These are phyloP conservation scores for Penicillium egyptiacum DNA, from an alignment of 495 filamentous ascomycete species.

Conservation along the genomic window DNA sequence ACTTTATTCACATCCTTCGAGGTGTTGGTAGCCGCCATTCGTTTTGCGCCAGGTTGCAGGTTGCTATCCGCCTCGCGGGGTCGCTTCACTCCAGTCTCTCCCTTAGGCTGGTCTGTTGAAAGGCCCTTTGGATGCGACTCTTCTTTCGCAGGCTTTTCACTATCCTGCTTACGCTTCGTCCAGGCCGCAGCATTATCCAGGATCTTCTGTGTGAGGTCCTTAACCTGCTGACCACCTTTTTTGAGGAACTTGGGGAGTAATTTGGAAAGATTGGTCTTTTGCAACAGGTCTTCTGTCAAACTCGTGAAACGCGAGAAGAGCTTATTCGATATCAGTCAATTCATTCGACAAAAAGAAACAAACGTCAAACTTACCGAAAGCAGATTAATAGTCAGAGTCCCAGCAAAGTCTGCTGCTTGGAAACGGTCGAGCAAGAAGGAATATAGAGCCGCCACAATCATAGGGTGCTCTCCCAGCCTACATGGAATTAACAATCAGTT, in stretches of 20 bases:
- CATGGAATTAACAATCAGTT: conserved; percentile 34
- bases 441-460: conserved; percentile 56
- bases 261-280: conserved; percentile 67
- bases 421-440: conserved; percentile 67
- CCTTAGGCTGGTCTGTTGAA: conserved; percentile 20
- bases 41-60: conserved; percentile 40
- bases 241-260: conserved; percentile 62
- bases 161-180: conserved; percentile 49
- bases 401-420: conserved; percentile 63
- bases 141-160: conserved; percentile 37
- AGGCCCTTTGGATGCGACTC: conserved; percentile 33
- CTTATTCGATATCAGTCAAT: conserved; percentile 31
- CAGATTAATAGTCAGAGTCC: conserved; percentile 60
- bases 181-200: conserved; percentile 56
- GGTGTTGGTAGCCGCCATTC: conserved; percentile 38
- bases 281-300: conserved; percentile 60
- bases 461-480: conserved; percentile 58
- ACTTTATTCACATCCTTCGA: conserved; percentile 30
- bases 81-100: conserved; percentile 46
- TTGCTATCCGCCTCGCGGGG: conserved; percentile 43
- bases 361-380: conserved; percentile 49
- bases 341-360: conserved; percentile 2
- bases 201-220: conserved; percentile 56
- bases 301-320: conserved; percentile 64
- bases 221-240: conserved; percentile 63